Evolutionary conservation across 2,329 filamentous ascomycete genomes (phyloP).

Genomic region (Pseudocercospora macadamiae): DNA sequence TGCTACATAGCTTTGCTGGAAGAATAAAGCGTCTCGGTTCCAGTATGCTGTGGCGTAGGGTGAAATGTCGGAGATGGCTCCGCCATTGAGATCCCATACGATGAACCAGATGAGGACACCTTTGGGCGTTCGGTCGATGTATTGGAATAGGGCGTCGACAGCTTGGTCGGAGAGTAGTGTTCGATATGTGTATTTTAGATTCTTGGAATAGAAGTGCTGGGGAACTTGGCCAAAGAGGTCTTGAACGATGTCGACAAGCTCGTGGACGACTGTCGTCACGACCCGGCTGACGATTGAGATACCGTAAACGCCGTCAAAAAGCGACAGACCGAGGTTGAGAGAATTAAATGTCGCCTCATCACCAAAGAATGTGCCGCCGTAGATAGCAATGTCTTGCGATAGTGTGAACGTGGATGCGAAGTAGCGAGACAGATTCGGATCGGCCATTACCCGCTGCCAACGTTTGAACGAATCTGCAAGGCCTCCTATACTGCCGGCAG

Average conservation of each 20-base stretch:
- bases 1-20: constrained; percentile 25
- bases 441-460: constrained; percentile 25
- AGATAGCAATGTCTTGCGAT: constrained; percentile 19
- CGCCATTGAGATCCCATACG: constrained; percentile 26
- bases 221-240: constrained; percentile 24
- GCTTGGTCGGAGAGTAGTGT: constrained; percentile 20
- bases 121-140: constrained; percentile 22
- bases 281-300: constrained; percentile 20
- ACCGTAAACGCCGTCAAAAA: constrained; percentile 16
- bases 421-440: constrained; percentile 21
- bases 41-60: constrained; percentile 27
- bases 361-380: constrained; percentile 24
- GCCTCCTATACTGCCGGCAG: constrained; percentile 18
- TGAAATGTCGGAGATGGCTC: constrained; percentile 23
- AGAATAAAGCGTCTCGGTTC: constrained; percentile 28
- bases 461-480: constrained; percentile 24
- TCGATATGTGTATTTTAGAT: constrained; percentile 19
- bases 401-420: constrained; percentile 26
- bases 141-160: constrained; percentile 28
- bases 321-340: constrained; percentile 17
- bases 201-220: constrained; percentile 28
- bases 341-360: constrained; percentile 22
- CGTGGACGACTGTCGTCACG: constrained; percentile 15
- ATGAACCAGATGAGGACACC: constrained; percentile 25
- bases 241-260: constrained; percentile 13